phyloP scores from a whole-genome alignment of 805 yeast genomes.

The Yarrowia alimentaria region DNA sequence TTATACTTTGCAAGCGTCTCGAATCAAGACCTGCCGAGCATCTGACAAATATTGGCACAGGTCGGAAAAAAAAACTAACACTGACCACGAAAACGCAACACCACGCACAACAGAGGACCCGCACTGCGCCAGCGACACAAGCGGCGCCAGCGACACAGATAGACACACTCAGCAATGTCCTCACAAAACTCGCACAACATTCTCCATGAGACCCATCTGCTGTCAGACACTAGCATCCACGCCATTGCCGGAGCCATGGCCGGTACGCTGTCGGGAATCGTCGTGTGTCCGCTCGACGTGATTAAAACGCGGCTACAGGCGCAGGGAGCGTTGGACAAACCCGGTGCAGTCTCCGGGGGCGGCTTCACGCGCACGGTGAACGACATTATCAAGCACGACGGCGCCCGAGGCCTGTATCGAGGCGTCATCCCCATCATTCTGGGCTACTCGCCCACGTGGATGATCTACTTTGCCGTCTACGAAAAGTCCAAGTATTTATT shows the following conservation, averaged over 20 bases:
- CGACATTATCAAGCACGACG: slow-evolving; percentile 73
- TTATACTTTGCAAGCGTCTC: no score
- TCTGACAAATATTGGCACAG: no score
- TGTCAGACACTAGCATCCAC: slow-evolving; percentile 45
- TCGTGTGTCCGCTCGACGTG: slow-evolving; percentile 94
- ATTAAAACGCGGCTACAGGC: slow-evolving; percentile 94
- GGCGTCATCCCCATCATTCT: slow-evolving; percentile 89
- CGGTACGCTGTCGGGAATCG: slow-evolving; percentile 83
- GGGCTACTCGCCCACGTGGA: slow-evolving; percentile 98
- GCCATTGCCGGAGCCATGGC: slow-evolving; percentile 92
- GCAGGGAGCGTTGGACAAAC: slow-evolving; percentile 51
- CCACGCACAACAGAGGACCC: background rate
- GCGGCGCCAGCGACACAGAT: no score
- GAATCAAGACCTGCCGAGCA: no score
- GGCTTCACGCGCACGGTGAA: slow-evolving; percentile 53
- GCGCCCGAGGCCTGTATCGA: slow-evolving; percentile 76
- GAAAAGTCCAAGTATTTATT: slow-evolving; percentile 63
- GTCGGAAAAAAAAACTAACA: no score
- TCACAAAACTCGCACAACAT: slow-evolving; percentile 28
- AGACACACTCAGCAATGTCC: slow-evolving; percentile 24
- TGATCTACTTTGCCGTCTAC: slow-evolving; percentile 87
- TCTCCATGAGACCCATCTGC: slow-evolving; percentile 26
- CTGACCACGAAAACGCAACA: no score
- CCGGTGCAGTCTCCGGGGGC: slow-evolving; percentile 17
- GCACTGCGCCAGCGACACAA: no score